phyloP scores from a whole-genome alignment of 202 grass and related monocot species.

The Schoenoplectus triqueter region DNA sequence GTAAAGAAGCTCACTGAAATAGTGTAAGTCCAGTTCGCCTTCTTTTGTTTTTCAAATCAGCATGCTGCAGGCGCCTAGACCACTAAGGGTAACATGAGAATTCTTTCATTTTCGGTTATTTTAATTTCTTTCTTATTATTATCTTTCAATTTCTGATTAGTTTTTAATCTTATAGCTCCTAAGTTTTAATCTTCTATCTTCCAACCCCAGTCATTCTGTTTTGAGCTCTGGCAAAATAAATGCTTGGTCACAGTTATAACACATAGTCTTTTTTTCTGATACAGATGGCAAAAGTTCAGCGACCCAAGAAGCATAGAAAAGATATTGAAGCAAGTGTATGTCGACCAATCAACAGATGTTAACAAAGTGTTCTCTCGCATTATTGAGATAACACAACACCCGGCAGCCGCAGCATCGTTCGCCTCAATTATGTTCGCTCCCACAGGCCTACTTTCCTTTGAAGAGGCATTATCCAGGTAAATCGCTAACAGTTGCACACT shows the following conservation, averaged over 20 bases:
- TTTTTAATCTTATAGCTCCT: neutral
- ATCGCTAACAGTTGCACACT: neutral
- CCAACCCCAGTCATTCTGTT: too few relatives aligned
- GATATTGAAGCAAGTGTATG: conserved; percentile 93
- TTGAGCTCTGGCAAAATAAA: conserved; percentile 2
- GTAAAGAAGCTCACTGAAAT: conserved; percentile 79
- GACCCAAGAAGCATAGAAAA: conserved; percentile 78
- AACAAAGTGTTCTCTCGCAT: conserved; percentile 86
- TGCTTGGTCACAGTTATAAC: neutral
- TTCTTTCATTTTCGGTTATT: conserved; percentile 14
- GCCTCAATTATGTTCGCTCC: conserved; percentile 99
- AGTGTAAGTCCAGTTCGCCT: conserved; percentile 57
- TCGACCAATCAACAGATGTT: conserved; percentile 85
- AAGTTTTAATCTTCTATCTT: too few relatives aligned
- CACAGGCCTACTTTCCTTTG: conserved; percentile 68
- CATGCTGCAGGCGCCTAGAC: neutral
- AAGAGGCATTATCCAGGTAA: conserved; percentile 75
- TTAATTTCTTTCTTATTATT: neutral
- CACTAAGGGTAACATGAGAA: neutral
- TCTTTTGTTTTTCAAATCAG: neutral
- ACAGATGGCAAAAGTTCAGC: conserved; percentile 96
- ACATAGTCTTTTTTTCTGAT: conserved; percentile 41
- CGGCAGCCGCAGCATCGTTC: conserved; percentile 92
- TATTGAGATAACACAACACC: conserved; percentile 85
- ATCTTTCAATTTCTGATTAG: neutral